Base-by-base conservation (phyloP, 495 filamentous ascomycete genomes). In the Pyrenula massariospora region DNA sequence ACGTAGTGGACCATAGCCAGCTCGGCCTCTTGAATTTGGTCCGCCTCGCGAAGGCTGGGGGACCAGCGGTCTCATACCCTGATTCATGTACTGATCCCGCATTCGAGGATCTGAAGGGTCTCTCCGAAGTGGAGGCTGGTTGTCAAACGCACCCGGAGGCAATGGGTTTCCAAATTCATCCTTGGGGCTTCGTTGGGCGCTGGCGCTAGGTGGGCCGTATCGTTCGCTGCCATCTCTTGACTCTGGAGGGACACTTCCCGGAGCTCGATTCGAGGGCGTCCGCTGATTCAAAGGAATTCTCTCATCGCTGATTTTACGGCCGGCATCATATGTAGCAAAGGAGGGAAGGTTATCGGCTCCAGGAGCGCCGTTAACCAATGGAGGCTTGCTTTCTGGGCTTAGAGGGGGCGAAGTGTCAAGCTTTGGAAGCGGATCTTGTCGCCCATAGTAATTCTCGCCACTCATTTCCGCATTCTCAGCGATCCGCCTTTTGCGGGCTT, bases 391-490 rank as follows among this genome's bases (percentile, higher is more conserved):
- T 55, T 84, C 79, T 10, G 66, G 60, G 12, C 59, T 63, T 54
- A 79, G 60, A 2, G 77, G 73, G 23, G 74, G 78, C 51, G 2
- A 75, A 72, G 12, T 72, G 73, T 60, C 72, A 65, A 54, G 77
- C 69, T 60, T 67, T 65, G 24, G 74, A 62, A 12, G n/a, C 8
- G 78, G 73, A 36, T 75, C 80, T 61, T 89, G 81, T 53, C 86
- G 83, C 60, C 84, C 86, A 67, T 94, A 96, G 67, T 85, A 96
- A 65, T 88, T 91, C 58, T 91, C 81, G 20, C 91, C 91, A 66
- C 88, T 97, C 90, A 95, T 96, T 63, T 95, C 89, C 1, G 90
- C 83, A 66, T 95, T 95, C 62, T 93, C 87, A 1, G 85, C 88
- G 64, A 98, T 95, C 23, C 91, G 81, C 74, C 84, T 89, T 76